These are phyloP conservation scores for Hansfordia pulvinata DNA, from an alignment of 2,329 filamentous ascomycete genomes.

Conservation along the genomic window DNA sequence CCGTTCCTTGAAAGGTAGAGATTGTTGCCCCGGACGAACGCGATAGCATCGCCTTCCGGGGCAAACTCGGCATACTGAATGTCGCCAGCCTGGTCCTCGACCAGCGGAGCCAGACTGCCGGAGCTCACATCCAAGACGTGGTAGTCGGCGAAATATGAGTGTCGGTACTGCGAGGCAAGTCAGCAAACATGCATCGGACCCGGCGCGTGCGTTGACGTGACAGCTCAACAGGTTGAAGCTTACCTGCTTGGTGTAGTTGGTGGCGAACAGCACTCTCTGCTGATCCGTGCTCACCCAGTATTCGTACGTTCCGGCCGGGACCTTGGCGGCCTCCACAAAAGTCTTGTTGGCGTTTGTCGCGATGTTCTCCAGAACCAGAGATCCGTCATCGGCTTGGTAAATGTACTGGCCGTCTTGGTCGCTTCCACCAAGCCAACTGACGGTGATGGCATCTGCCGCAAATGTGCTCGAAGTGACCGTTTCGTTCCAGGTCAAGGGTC, in stretches of 20 bases:
- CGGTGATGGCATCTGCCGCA: slow-evolving; percentile 28
- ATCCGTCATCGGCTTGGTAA: slow-evolving; percentile 31
- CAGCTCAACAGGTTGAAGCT: too few species aligned
- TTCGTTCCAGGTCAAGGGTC: slow-evolving; percentile 46
- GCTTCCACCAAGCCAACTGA: slow-evolving; percentile 43
- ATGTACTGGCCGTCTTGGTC: slow-evolving; percentile 52
- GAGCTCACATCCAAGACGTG: slow-evolving; percentile 47
- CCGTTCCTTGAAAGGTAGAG: slow-evolving; percentile 45
- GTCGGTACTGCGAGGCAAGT: too few species aligned
- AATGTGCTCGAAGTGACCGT: slow-evolving; percentile 34
- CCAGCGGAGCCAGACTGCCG: slow-evolving; percentile 38
- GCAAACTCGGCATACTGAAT: slow-evolving; percentile 55
- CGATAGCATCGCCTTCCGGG: slow-evolving; percentile 42
- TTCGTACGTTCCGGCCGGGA: slow-evolving; percentile 39
- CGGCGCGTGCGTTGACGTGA: too few species aligned
- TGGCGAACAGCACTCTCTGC: slow-evolving; percentile 44
- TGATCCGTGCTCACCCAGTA: slow-evolving; percentile 50
- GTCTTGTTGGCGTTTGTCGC: slow-evolving; percentile 39
- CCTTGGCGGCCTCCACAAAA: slow-evolving; percentile 42
- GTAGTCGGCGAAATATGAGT: slow-evolving; percentile 57
- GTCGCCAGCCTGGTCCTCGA: slow-evolving; percentile 45
- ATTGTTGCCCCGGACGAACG: slow-evolving; percentile 55
- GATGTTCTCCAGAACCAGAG: slow-evolving; percentile 48
- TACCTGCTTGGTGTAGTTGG: slow-evolving; percentile 55
- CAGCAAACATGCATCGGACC: too few species aligned